Base-by-base conservation (phyloP, 345 rosid genomes). In the Eutrema japonicum region DNA sequence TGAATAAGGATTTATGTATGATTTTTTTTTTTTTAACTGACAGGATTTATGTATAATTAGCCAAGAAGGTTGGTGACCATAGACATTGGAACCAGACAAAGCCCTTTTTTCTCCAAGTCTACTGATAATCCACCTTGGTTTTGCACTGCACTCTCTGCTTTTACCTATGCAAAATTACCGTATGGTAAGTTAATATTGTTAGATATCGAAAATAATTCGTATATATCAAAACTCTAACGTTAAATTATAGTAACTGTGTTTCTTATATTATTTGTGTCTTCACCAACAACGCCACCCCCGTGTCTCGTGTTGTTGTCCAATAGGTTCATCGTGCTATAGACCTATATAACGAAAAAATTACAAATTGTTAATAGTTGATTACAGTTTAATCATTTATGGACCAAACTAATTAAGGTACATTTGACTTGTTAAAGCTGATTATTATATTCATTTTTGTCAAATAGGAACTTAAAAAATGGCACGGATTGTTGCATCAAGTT, bases 21-120 rank as follows among this genome's bases (percentile, higher is more conserved):
- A 26, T 70, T 40, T 22, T 22, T 22, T 22, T 22, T 1, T 22
- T 22, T 22, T 1, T 22, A 22, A 22, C 26, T 22, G 26, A 1
- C 26, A 57, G 26, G 75, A 33, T 27, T 42, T 64, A 46, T 14
- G 13, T 37, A 41, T 26, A 38, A 26, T 70, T 40, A 76, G 47
- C 52, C 71, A 47, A 64, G 76, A 54, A 62, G 70, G 46, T 77
- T 64, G 35, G 71, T 63, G 60, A 77, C 55, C 47, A 77, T 38
- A 13, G 80, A 77, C 33, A 77, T 38, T 65, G 76, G 80, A 64
- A 77, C 80, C 36, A 77, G 71, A 77, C 80, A 77, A 46, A 71
- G 80, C 8, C 72, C 80, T 57, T 57, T 77, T 36, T 57, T 12
- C 68, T 71, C 42, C 72, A 77, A 66, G 26, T 57, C 76, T 64